These are phyloP conservation scores for Lipomyces yamanashiensis DNA, from an alignment of 805 yeast genomes.

Conservation along the genomic window DNA sequence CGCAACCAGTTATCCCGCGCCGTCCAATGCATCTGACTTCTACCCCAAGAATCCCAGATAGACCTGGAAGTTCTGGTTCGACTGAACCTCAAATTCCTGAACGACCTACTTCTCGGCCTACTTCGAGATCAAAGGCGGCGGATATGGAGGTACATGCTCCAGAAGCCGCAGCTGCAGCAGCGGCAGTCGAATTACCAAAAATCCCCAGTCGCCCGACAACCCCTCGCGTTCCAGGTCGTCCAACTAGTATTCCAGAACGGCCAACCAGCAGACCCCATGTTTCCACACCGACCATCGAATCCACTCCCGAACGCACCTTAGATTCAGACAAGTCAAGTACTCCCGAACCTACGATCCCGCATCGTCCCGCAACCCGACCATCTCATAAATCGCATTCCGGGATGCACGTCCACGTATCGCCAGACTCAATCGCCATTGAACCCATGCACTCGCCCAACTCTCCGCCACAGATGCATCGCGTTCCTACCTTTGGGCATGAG, in stretches of 20 bases:
- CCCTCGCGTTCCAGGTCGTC: conserved; percentile 8
- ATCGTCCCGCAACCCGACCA: conserved; percentile 15
- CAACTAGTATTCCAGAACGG: background rate
- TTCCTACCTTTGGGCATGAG: conserved; percentile 15
- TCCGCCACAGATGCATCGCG: background rate
- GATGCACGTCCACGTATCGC: conserved; percentile 25
- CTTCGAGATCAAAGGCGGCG: background rate
- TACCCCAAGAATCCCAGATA: conserved; percentile 14
- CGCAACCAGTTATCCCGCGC: conserved; percentile 20
- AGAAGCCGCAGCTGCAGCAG: background rate
- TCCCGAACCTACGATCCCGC: conserved; percentile 13
- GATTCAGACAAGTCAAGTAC: background rate
- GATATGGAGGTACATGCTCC: too few species aligned
- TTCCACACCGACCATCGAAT: background rate
- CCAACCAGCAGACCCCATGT: background rate
- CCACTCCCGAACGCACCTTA: background rate
- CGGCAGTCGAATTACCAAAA: conserved; percentile 11
- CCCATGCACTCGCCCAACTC: conserved; percentile 3
- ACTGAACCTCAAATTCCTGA: conserved; percentile 6
- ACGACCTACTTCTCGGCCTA: conserved; percentile 9
- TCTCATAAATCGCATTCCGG: conserved; percentile 5
- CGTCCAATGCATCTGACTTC: conserved; percentile 25
- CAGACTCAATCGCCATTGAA: conserved; percentile 17
- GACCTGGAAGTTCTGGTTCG: conserved; percentile 13
- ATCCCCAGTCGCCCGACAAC: conserved; percentile 21